Evolutionary conservation across 169 alveolate genomes (phyloP).

Genomic region (Cryptosporidium meleagridis): DNA sequence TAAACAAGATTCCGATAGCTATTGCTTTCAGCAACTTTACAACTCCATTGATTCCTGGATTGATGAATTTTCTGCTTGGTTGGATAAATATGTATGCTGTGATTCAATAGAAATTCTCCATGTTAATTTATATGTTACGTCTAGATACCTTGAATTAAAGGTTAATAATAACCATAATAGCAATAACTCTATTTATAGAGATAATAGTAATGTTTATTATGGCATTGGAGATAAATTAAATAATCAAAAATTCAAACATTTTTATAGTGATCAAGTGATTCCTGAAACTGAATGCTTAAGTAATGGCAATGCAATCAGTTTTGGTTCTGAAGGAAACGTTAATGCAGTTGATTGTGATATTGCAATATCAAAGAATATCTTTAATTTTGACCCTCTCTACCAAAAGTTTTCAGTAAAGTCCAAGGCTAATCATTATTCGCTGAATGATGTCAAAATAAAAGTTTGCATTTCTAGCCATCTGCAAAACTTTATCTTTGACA

Average conservation of each 20-base stretch:
- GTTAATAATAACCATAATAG: not conserved
- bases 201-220: not conserved
- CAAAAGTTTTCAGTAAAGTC: not conserved
- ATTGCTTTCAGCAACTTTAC: constrained; percentile 8
- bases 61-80: constrained; percentile 48
- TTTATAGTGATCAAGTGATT: not conserved
- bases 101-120: constrained; percentile 30
- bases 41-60: constrained; percentile 34
- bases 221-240: not conserved
- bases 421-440: not conserved
- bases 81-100: constrained; percentile 51
- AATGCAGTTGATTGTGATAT: not conserved
- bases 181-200: not conserved
- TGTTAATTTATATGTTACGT: constrained; percentile 35
- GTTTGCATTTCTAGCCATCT: constrained; percentile 26
- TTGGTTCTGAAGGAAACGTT: not conserved
- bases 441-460: constrained; percentile 3
- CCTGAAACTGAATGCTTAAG: not conserved
- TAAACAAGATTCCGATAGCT: not conserved
- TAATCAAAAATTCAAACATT: not conserved
- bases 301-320: not conserved
- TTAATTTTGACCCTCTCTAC: not conserved
- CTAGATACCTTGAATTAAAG: constrained; percentile 38
- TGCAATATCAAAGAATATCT: not conserved
- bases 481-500: constrained; percentile 6